These are phyloP conservation scores for Pythium sukuiense DNA, from an alignment of 352 stramenopile genomes.

Conservation along the genomic window DNA sequence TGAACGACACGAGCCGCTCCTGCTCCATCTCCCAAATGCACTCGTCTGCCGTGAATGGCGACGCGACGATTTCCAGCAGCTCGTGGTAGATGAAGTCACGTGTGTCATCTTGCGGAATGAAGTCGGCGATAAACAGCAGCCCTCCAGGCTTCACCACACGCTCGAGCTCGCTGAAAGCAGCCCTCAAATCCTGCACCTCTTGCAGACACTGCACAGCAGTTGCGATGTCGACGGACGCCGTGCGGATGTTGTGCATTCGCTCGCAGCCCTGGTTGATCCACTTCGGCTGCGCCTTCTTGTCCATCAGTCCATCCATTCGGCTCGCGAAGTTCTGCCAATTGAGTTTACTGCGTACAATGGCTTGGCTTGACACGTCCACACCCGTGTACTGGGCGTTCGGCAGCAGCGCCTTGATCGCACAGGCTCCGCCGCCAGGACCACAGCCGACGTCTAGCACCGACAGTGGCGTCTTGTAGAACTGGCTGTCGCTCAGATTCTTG, in stretches of 20 bases:
- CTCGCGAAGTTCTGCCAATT: slow-evolving; percentile 56
- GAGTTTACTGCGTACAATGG: slow-evolving; percentile 63
- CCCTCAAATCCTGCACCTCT: slow-evolving; percentile 49
- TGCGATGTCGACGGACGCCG: slow-evolving; percentile 55
- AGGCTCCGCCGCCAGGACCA: slow-evolving; percentile 62
- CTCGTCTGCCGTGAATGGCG: slow-evolving; percentile 6
- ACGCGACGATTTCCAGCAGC: slow-evolving; percentile 23
- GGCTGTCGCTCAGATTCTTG: slow-evolving; percentile 19
- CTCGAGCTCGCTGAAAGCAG: slow-evolving; percentile 50
- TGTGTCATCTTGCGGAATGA: slow-evolving; percentile 41
- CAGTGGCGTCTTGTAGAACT: slow-evolving; percentile 19
- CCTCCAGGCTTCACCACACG: slow-evolving; percentile 64
- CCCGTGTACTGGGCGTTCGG: slow-evolving; percentile 51
- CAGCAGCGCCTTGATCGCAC: slow-evolving; percentile 57
- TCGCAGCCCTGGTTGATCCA: slow-evolving; percentile 71
- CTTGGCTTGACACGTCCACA: slow-evolving; percentile 62
- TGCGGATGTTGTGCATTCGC: slow-evolving; percentile 50
- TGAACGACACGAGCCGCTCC: slow-evolving; percentile 29
- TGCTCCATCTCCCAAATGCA: slow-evolving; percentile 27
- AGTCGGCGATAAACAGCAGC: slow-evolving; percentile 64
- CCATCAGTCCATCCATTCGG: slow-evolving; percentile 21
- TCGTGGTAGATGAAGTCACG: slow-evolving; percentile 28
- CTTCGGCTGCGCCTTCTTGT: slow-evolving; percentile 38
- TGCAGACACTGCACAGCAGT: slow-evolving; percentile 65
- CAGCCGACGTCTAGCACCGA: slow-evolving; percentile 69